Evolutionary conservation across 495 filamentous ascomycete genomes (phyloP).

Genomic region (Aspergillus avenaceus): DNA sequence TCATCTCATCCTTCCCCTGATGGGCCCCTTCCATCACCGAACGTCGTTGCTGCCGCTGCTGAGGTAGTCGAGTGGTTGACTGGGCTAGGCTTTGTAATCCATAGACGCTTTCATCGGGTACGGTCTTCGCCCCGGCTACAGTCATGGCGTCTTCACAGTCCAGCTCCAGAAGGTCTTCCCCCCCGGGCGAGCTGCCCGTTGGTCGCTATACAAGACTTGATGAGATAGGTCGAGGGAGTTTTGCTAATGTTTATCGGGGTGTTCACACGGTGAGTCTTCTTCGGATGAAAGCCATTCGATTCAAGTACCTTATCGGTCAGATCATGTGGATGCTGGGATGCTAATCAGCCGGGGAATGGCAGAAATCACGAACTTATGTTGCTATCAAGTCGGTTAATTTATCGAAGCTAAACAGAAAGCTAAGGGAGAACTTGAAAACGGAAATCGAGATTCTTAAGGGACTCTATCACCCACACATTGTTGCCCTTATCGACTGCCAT

Average conservation of each 20-base stretch:
- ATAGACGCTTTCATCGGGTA: constrained; percentile 7
- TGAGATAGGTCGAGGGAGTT: constrained; percentile 93
- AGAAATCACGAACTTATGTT: constrained; percentile 65
- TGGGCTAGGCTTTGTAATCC: constrained; percentile 21
- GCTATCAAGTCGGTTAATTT: constrained; percentile 96
- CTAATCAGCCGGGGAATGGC: constrained; percentile 35
- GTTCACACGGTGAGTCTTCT: constrained; percentile 67
- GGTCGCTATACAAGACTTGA: constrained; percentile 73
- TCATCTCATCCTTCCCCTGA: constrained; percentile 25
- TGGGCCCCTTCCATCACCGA: constrained; percentile 26
- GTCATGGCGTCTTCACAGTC: constrained; percentile 36
- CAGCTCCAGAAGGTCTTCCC: constrained; percentile 38
- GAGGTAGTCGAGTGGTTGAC: constrained; percentile 42
- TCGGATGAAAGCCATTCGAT: background rate
- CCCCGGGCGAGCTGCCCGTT: constrained; percentile 61
- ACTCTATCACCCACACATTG: constrained; percentile 93
- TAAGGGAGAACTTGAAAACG: constrained; percentile 90
- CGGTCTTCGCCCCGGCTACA: constrained; percentile 16
- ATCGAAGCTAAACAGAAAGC: constrained; percentile 83
- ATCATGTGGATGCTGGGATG: constrained; percentile 9
- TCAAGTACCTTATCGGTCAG: background rate
- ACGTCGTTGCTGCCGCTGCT: constrained; percentile 23
- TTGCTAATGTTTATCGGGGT: constrained; percentile 88
- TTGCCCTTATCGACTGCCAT: constrained; percentile 88
- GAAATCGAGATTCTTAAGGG: constrained; percentile 93